A percentile compares a stretch with the other conserved stretches of the same genome.
Conservation (phyloP, 192 early-diverging fungal species). For the Allomyces macrogynus region DNA sequence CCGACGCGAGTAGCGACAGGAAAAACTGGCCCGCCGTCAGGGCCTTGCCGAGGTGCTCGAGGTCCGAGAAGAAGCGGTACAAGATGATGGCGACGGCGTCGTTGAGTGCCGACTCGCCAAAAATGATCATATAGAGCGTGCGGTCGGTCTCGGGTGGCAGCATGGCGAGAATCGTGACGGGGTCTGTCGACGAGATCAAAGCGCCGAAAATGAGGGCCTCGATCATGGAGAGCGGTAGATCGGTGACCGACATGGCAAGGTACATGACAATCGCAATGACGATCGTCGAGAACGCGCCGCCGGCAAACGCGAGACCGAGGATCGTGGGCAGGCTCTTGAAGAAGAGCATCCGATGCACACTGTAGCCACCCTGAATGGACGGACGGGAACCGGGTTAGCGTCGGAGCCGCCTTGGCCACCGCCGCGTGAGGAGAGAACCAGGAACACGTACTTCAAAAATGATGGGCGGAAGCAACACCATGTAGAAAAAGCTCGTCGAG, state of each 20-base stretch:
- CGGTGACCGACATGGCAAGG: constrained; percentile 23
- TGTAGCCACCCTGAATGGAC: constrained; percentile 24
- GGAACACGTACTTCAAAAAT: constrained; percentile 16
- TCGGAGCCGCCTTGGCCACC: too few species aligned
- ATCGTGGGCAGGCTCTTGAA: constrained; percentile 31
- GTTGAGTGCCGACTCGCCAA: constrained; percentile 40
- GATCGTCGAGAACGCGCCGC: constrained; percentile 34
- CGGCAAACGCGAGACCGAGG: constrained; percentile 27
- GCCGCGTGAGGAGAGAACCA: too few species aligned
- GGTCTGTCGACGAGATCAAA: constrained; percentile 37
- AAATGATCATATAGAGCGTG: constrained; percentile 37
- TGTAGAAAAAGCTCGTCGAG: constrained; percentile 30
- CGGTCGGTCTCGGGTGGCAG: constrained; percentile 28
- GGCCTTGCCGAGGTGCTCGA: constrained; percentile 26
- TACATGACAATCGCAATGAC: constrained; percentile 33
- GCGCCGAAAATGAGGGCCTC: constrained; percentile 37
- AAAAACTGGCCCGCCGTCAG: constrained; percentile 23
- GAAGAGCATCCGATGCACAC: constrained; percentile 25
- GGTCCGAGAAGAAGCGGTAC: constrained; percentile 32
- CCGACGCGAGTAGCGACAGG: constrained; percentile 17
- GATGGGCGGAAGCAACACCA: constrained; percentile 38
- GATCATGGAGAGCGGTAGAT: constrained; percentile 21
- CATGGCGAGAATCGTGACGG: constrained; percentile 36
- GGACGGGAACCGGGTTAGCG: too few species aligned
- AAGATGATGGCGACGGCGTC: constrained; percentile 40